These are phyloP conservation scores for Suhomyces coccinellae DNA, from an alignment of 1,139 yeast genomes.

Conservation along the genomic window DNA sequence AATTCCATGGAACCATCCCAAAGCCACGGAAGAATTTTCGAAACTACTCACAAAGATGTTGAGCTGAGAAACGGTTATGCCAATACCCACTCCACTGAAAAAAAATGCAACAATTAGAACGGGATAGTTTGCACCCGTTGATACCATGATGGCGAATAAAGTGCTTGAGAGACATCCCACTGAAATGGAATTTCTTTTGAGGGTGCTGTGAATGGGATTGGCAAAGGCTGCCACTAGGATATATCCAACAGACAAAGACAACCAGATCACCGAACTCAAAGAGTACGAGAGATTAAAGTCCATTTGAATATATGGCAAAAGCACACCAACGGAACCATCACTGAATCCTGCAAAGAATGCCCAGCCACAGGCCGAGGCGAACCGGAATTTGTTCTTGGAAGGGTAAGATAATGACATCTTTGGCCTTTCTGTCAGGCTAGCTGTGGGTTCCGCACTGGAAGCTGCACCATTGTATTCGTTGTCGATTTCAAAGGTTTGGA, in stretches of 20 bases:
- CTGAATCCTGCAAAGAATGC: slow-evolving; percentile 24
- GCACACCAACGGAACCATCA: slow-evolving; percentile 49
- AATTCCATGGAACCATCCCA: slow-evolving; percentile 19
- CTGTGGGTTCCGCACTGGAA: neutral
- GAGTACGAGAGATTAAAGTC: slow-evolving; percentile 41
- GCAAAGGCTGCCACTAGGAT: slow-evolving; percentile 38
- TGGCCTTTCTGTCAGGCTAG: neutral
- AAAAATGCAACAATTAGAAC: slow-evolving; percentile 20
- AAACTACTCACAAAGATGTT: slow-evolving; percentile 19
- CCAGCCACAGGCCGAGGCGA: slow-evolving; percentile 43
- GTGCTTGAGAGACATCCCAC: slow-evolving; percentile 36
- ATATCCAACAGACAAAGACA: slow-evolving; percentile 44
- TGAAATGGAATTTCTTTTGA: slow-evolving; percentile 40
- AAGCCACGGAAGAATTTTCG: slow-evolving; percentile 18
- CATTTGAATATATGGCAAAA: slow-evolving; percentile 41
- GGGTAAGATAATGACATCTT: slow-evolving; percentile 37
- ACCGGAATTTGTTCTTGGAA: slow-evolving; percentile 41
- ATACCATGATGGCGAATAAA: slow-evolving; percentile 40
- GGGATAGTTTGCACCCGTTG: slow-evolving; percentile 30
- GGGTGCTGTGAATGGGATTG: slow-evolving; percentile 30
- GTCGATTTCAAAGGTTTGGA: slow-evolving; percentile 7
- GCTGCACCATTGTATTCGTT: neutral
- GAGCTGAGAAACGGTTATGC: slow-evolving; percentile 18
- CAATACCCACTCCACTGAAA: slow-evolving; percentile 21
- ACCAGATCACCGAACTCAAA: slow-evolving; percentile 47